Base-by-base conservation (phyloP, 345 rosid species). In the Populus davidiana region DNA sequence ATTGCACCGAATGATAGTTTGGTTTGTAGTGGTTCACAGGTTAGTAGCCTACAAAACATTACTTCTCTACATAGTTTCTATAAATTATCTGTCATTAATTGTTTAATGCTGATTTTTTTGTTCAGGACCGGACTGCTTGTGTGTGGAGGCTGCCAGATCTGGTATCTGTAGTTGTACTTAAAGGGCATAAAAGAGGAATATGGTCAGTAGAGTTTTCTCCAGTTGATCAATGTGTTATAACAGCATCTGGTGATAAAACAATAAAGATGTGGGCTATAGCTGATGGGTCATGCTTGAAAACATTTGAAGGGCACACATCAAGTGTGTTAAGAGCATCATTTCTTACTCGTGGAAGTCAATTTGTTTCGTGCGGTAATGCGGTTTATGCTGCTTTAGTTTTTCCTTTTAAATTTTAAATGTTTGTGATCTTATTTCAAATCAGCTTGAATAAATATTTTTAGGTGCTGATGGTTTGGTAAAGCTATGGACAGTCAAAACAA, bases 151-250 rank as follows among this genome's bases (percentile, higher is more conserved):
- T 96, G 83, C 99, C 99, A 6, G 93, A 93, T 79, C 86, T 93
- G 81, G 98, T 90, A 66, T 88, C 85, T 67, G 96, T 92, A 64
- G 93, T 92, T 67, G 89, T 87, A 50, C 91, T 93, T 47, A 89
- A 72, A 83, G 99, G 99, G 75, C 99, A 96, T 76, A 93, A 93
- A 80, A 89, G 98, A 81, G 94, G 99, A 79, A 75, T 96, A 76
- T 96, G 96, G 96, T 96, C 94, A 70, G 99, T 96, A 6, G 96
- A 96, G 86, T 96, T 96, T 84, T 96, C 99, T 75, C 94, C 97
- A 20, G 89, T 93, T 76, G 99, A 96, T 91, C 94, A 92, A 81
- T 94, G 97, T 86, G 92, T 95, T 69, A 88, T 95, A 79, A 95
- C 99, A 23, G 93, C 97, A 54, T 93, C 99, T 70, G 99, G 94